phyloP scores from a whole-genome alignment of 768 basidiomycete species.

The Trametes meyenii region DNA sequence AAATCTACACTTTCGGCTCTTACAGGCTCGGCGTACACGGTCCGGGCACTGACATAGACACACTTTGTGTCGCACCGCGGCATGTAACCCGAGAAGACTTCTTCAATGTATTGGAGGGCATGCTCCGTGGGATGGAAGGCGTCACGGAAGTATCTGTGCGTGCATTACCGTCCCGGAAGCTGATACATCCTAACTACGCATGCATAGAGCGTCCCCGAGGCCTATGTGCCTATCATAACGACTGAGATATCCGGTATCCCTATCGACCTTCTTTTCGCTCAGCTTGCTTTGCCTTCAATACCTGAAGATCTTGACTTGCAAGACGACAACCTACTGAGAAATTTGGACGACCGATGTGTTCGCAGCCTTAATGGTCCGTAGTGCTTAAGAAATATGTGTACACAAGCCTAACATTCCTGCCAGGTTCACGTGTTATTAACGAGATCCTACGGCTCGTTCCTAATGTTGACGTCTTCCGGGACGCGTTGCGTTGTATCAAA shows the following conservation, averaged over 20 bases:
- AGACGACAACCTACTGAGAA: slow-evolving; percentile 89
- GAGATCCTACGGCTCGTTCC: slow-evolving; percentile 95
- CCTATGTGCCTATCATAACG: slow-evolving; percentile 94
- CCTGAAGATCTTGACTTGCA: slow-evolving; percentile 88
- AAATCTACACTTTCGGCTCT: slow-evolving; percentile 99
- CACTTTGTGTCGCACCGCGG: slow-evolving; percentile 93
- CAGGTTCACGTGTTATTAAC: slow-evolving; percentile 96
- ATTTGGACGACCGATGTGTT: slow-evolving; percentile 92
- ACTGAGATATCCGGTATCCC: slow-evolving; percentile 92
- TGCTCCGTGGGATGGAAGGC: slow-evolving; percentile 83
- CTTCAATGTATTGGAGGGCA: slow-evolving; percentile 85
- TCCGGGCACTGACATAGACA: slow-evolving; percentile 96
- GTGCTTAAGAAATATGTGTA: too few species aligned
- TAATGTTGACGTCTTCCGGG: slow-evolving; percentile 93
- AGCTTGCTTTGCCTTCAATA: slow-evolving; percentile 83
- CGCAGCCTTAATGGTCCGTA: slow-evolving; percentile 84
- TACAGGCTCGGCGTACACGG: slow-evolving; percentile 98
- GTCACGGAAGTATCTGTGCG: slow-evolving; percentile 88
- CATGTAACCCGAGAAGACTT: slow-evolving; percentile 96
- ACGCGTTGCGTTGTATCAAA: slow-evolving; percentile 93
- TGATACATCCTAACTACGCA: neutral
- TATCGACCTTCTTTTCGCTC: slow-evolving; percentile 92
- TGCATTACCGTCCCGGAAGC: slow-evolving; percentile 20
- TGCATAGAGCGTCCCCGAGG: slow-evolving; percentile 92
- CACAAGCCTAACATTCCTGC: slow-evolving; percentile 6